Evolutionary conservation across 192 early-diverging fungal genomes (phyloP), one percentile per base, ranked within the genome.

Genomic region (Coemansia sp.): DNA sequence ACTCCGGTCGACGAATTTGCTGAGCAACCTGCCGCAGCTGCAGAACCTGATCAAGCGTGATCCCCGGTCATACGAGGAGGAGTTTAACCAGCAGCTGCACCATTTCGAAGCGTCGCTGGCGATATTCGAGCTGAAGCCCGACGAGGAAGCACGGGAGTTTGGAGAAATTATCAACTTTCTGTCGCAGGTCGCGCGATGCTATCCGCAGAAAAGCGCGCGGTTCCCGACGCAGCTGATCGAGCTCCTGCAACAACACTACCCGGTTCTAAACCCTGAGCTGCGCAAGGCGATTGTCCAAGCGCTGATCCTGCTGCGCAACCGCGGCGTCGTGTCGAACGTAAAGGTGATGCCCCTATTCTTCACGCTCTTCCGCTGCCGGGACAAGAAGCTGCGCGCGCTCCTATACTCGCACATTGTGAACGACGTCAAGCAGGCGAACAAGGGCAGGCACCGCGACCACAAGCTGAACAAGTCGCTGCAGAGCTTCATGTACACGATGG

Each of bases 21-120:
- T 77, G 5, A 77, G 56, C 71, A 79, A 99, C 86, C 85, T 99
- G 58, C 92, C 97, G 31, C 95, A 98, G 81, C 85, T 99, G 58
- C 97, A 99, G 81, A 99, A 99, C 77, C 84, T 96, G 46, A 94
- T 99, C 73, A 95, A 96, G 75, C 83, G 97, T 28, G 97, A 99
- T 69, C 88, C 95, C 8, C 70, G 71, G 52, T 95, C 94, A 16
- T 99, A 99, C 82, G 81, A 84, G 49, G 91, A 93, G 42, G 97
- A 99, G 81, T 99, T 99, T 63, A 64, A 85, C 46, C 92, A 92
- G 71, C 97, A 99, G 80, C 85, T 87, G 71, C 81, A 92, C 63
- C 95, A 99, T 77, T 97, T 88, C 82, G 88, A 93, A 65, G 87
- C 93, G 6, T 85, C 83, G 58, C 82, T 98, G 56, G 82, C 84